Base-by-base conservation (phyloP, 129 eudicot species). In the Flaveria robusta region DNA sequence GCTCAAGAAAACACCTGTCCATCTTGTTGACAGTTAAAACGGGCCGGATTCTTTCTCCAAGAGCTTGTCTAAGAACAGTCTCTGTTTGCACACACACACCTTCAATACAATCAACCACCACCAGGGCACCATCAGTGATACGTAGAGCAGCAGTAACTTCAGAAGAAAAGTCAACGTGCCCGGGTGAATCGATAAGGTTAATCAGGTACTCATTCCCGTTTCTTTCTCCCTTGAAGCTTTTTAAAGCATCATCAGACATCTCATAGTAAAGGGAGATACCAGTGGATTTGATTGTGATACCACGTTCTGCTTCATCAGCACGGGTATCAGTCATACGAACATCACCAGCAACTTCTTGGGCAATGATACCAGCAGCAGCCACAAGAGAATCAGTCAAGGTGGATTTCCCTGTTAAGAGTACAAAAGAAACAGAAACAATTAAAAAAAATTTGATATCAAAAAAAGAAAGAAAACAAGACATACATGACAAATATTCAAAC, bases 1-100 rank as follows among this genome's bases (percentile, higher is more conserved):
- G 92, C 82, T 88, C 92, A 50, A 87, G 89, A 77, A 87, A 87
- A 74, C 87, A 87, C 79, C 89, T 80, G 85, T 87, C 89, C 92
- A 87, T 87, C 81, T 87, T 85, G 85, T 87, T 87, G 52, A 87
- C 92, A 0, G 85, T 84, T 34, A 84, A 71, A 6, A 85, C 86
- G 16, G 89, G 89, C 15, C 89, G 81, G 15, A 86, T 88, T 77
- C 93, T 88, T 71, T 88, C 93, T 8, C 90, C 90, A 27, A 88
- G 93, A 5, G 90, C 93, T 76, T 88, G 90, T 18, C 93, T 72
- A 31, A 88, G 93, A 19, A 86, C 93, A 26, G 90, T 88, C 70
- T 86, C 93, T 1, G 93, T 86, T 52, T 86, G 93, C 9, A 88
- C 88, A 39, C 93, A 88, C 0, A 88, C 93, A 9, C 93, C 93